Percentiles rank a stretch among this genome's conserved stretches.
phyloP scores from a whole-genome alignment of 208 protist genomes.

The Entamoeba nuttalli region DNA sequence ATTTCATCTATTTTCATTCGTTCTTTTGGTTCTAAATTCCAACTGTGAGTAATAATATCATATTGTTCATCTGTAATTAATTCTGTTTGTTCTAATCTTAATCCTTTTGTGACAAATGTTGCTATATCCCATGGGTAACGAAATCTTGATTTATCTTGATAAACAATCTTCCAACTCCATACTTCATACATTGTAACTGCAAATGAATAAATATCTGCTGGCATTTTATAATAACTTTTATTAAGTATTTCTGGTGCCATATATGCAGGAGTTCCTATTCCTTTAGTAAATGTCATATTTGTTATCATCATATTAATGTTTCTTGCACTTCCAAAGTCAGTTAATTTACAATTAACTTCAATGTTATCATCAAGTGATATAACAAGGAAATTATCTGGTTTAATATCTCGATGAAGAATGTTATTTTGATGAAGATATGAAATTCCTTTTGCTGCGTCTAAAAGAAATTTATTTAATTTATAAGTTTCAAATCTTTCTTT shows the following conservation, averaged over 20 bases:
- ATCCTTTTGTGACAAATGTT: background rate
- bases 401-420: conserved; percentile 31
- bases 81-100: background rate
- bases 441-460: background rate
- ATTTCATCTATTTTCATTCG: background rate
- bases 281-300: background rate
- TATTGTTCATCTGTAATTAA: background rate
- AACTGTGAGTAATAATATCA: background rate
- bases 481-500: background rate
- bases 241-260: background rate
- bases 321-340: background rate
- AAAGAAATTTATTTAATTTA: background rate
- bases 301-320: background rate
- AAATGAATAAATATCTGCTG: background rate
- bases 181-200: background rate
- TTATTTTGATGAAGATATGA: background rate
- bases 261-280: conserved; percentile 4
- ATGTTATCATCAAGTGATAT: background rate
- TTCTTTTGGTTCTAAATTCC: background rate
- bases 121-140: background rate
- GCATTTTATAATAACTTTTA: background rate
- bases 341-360: background rate
- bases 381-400: conserved; percentile 34
- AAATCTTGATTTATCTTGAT: background rate
- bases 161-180: background rate